A percentile compares a stretch with the other conserved stretches of the same genome.
Evolutionary conservation across 106 monocot genomes (phyloP).

Genomic region (Dendrobium catenatum): DNA sequence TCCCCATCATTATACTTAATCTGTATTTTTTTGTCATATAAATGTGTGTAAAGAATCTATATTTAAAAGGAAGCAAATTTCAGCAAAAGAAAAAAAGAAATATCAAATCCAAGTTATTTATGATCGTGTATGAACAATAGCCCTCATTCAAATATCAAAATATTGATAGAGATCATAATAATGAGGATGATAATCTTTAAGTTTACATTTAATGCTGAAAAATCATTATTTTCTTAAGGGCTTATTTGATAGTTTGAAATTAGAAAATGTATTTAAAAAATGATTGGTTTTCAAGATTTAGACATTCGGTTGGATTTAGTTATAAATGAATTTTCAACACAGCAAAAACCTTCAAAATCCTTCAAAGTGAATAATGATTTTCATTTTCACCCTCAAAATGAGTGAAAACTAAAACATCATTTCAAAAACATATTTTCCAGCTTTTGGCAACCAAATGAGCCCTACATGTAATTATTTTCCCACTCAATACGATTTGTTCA

Average conservation of each 20-base stretch:
- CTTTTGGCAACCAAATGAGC: neutral
- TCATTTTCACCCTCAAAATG: neutral
- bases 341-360: neutral
- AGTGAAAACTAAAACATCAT: neutral
- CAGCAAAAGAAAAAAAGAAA: neutral
- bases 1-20: slow-evolving; percentile 84
- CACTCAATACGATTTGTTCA: neutral
- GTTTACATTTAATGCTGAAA: neutral
- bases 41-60: neutral
- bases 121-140: neutral
- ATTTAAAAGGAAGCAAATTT: slow-evolving; percentile 1
- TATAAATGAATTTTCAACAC: neutral
- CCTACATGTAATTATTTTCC: neutral
- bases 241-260: slow-evolving; percentile 1
- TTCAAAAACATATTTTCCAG: neutral
- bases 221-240: neutral
- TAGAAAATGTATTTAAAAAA: neutral
- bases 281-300: neutral
- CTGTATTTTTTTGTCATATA: slow-evolving; percentile 23
- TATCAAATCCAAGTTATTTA: neutral
- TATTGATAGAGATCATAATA: neutral
- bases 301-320: neutral
- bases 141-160: neutral
- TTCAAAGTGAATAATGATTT: neutral
- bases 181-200: neutral